A percentile compares a stretch with the other conserved stretches of the same genome.
Conservation (phyloP, 2,329 filamentous ascomycete genomes). For the Thyridium curvatum region DNA sequence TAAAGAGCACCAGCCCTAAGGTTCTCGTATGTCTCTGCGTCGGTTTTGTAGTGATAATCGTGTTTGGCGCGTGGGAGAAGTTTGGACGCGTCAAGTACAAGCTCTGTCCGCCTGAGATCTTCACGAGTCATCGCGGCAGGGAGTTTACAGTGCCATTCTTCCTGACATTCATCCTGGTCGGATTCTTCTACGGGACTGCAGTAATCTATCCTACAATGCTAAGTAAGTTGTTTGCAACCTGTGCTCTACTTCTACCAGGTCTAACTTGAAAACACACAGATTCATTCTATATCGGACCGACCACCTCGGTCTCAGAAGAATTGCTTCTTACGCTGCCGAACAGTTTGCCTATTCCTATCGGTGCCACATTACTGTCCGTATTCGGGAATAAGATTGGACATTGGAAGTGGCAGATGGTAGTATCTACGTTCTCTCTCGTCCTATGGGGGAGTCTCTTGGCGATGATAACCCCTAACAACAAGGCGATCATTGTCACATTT, state of each 20-base stretch:
- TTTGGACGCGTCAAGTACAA: conserved; percentile 26
- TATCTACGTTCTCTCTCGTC: conserved; percentile 34
- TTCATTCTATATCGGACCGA: conserved; percentile 28
- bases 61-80: conserved; percentile 30
- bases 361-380: conserved; percentile 29
- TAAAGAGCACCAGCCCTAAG: conserved; percentile 22
- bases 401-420: conserved; percentile 38
- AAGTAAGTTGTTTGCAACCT: background rate
- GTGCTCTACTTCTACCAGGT: too few species aligned
- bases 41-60: conserved; percentile 23
- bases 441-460: conserved; percentile 36
- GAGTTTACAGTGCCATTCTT: conserved; percentile 5
- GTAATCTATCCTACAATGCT: conserved; percentile 38
- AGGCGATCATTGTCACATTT: conserved; percentile 38
- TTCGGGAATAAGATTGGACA: conserved; percentile 34
- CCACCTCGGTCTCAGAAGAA: conserved; percentile 13
- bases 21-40: conserved; percentile 26
- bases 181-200: conserved; percentile 6
- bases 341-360: conserved; percentile 33
- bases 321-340: conserved; percentile 30
- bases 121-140: conserved; percentile 33
- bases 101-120: conserved; percentile 35
- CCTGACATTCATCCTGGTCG: conserved; percentile 2
- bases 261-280: background rate
- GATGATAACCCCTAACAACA: conserved; percentile 31